phyloP scores from a whole-genome alignment of 1,284 basidiomycete species.

The Vanrija sp. region DNA sequence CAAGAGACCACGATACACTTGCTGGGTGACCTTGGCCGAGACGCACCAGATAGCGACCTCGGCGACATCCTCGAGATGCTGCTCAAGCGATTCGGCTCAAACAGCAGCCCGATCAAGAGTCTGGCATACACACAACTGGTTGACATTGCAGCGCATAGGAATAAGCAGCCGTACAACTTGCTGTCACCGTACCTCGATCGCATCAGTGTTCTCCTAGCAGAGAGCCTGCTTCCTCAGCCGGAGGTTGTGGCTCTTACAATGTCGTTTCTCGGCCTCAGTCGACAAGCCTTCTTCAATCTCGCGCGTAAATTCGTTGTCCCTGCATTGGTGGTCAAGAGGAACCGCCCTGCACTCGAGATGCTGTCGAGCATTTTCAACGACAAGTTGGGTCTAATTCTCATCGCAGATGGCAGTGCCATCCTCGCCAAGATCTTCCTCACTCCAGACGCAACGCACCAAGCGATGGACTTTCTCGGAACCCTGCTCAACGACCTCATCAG shows the following conservation, averaged over 20 bases:
- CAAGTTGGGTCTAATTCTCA: slow-evolving; percentile 59
- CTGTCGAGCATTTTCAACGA: slow-evolving; percentile 54
- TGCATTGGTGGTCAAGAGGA: slow-evolving; percentile 61
- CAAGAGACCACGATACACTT: slow-evolving; percentile 28
- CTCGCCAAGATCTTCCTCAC: slow-evolving; percentile 68
- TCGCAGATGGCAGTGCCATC: slow-evolving; percentile 62
- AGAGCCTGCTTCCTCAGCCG: slow-evolving; percentile 60
- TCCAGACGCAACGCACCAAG: slow-evolving; percentile 34
- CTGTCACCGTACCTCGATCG: slow-evolving; percentile 66
- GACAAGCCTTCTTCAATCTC: slow-evolving; percentile 58
- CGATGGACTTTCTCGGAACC: slow-evolving; percentile 61
- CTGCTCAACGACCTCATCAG: slow-evolving; percentile 45
- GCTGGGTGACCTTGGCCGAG: slow-evolving; percentile 50
- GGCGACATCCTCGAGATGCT: slow-evolving; percentile 63
- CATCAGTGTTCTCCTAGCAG: slow-evolving; percentile 65
- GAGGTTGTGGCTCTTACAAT: slow-evolving; percentile 39
- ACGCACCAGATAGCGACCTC: slow-evolving; percentile 56
- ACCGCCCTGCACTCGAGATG: slow-evolving; percentile 52
- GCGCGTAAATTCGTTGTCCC: slow-evolving; percentile 68
- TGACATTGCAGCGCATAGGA: slow-evolving; percentile 48
- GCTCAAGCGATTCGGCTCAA: slow-evolving; percentile 64
- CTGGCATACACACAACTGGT: slow-evolving; percentile 68
- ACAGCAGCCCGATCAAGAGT: slow-evolving; percentile 64
- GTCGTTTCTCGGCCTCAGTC: slow-evolving; percentile 37
- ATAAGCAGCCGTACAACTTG: slow-evolving; percentile 66